Conservation (phyloP, 2,329 filamentous ascomycete genomes). For the Diaporthe humulicola region DNA sequence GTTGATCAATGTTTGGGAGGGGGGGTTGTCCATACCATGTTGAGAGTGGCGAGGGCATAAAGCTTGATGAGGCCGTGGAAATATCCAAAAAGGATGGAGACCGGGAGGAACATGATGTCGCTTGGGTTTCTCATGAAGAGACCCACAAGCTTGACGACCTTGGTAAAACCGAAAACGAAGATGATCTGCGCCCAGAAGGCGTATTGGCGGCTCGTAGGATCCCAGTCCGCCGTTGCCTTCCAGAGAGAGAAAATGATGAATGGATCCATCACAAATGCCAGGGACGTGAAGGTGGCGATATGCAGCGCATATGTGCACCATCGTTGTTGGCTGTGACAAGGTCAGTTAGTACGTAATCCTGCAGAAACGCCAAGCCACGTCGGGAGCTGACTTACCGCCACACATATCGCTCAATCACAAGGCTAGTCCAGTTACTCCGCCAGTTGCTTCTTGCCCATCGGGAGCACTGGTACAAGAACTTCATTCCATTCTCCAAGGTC, state of each 20-base stretch:
- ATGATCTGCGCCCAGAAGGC: slow-evolving; percentile 73
- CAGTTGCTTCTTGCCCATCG: slow-evolving; percentile 98
- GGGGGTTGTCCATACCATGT: slow-evolving; percentile 73
- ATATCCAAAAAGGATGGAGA: slow-evolving; percentile 93
- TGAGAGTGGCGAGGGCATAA: slow-evolving; percentile 85
- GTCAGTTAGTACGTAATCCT: slow-evolving; percentile 26
- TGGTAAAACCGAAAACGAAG: slow-evolving; percentile 87
- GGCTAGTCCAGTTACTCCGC: slow-evolving; percentile 94
- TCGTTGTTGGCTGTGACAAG: slow-evolving; percentile 77
- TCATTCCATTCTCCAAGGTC: slow-evolving; percentile 88
- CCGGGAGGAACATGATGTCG: slow-evolving; percentile 83
- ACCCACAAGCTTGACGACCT: slow-evolving; percentile 90
- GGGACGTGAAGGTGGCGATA: slow-evolving; percentile 90
- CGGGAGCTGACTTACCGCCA: slow-evolving; percentile 77
- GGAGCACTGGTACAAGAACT: slow-evolving; percentile 93
- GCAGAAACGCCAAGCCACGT: slow-evolving; percentile 36
- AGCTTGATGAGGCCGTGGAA: slow-evolving; percentile 94
- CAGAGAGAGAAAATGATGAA: slow-evolving; percentile 78
- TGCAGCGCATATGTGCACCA: slow-evolving; percentile 97
- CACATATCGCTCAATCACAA: slow-evolving; percentile 86
- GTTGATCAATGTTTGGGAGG: neutral
- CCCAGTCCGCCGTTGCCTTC: slow-evolving; percentile 75
- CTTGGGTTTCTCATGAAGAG: slow-evolving; percentile 87
- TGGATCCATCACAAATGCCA: slow-evolving; percentile 84
- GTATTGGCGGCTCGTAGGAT: slow-evolving; percentile 62